Conservation (phyloP, 805 yeast species). For the Candida krabiensis region DNA sequence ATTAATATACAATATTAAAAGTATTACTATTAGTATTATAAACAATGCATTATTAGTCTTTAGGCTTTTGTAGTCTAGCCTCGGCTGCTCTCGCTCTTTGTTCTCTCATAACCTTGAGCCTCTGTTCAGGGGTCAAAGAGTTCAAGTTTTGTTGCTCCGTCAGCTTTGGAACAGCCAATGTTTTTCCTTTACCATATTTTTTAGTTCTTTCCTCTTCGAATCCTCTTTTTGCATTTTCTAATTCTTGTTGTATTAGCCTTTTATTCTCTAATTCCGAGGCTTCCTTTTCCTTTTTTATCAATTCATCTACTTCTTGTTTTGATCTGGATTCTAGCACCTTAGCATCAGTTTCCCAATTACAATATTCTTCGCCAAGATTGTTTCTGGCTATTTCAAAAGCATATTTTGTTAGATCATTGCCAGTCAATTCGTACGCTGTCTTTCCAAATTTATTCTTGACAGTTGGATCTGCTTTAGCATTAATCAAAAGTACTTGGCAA, state of each 20-base stretch:
- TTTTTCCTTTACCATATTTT: slow-evolving; percentile 39
- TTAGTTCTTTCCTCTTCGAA: slow-evolving; percentile 29
- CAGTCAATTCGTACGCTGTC: slow-evolving; percentile 68
- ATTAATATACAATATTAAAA: no score
- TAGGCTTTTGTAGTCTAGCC: slow-evolving; percentile 57
- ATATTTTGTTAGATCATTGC: slow-evolving; percentile 43
- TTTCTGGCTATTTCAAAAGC: slow-evolving; percentile 69
- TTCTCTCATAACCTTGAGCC: slow-evolving; percentile 81
- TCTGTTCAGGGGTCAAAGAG: slow-evolving; percentile 72
- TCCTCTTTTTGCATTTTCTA: slow-evolving; percentile 42
- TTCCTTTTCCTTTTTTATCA: slow-evolving; percentile 35
- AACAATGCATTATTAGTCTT: no score
- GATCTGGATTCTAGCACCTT: slow-evolving; percentile 62
- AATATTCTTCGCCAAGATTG: slow-evolving; percentile 64
- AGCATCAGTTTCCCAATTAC: slow-evolving; percentile 64
- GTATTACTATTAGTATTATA: no score
- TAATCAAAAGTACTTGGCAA: slow-evolving; percentile 60
- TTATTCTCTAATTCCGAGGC: slow-evolving; percentile 40
- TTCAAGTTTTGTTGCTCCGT: slow-evolving; percentile 46
- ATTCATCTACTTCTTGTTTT: slow-evolving; percentile 53
- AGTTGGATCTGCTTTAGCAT: slow-evolving; percentile 71
- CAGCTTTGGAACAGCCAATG: slow-evolving; percentile 15
- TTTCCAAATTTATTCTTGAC: slow-evolving; percentile 51
- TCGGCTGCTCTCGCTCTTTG: slow-evolving; percentile 97
- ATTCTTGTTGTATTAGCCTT: slow-evolving; percentile 41